Percentiles rank a stretch among this genome's conserved stretches.
Evolutionary conservation across 495 filamentous ascomycete genomes (phyloP).

Genomic region (Umbilicaria muhlenbergii): DNA sequence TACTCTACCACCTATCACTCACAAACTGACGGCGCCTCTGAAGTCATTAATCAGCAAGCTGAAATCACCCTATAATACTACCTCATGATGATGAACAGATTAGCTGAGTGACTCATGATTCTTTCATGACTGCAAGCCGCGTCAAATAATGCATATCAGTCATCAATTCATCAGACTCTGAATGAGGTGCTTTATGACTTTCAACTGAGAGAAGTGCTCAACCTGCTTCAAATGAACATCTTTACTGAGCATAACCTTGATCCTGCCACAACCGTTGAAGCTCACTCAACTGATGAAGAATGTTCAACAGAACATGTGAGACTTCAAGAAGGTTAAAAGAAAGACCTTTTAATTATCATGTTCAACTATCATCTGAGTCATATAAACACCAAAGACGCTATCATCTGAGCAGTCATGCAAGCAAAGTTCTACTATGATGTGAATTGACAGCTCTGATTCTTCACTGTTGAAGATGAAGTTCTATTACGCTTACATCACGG

Average conservation of each 20-base stretch:
- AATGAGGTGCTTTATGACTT: not conserved
- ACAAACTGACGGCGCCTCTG: conserved; percentile 8
- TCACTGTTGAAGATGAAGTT: not conserved
- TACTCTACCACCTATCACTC: conserved; percentile 7
- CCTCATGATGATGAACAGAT: too few species aligned
- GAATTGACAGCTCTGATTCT: not conserved
- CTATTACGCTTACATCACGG: not conserved
- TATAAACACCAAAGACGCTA: not conserved
- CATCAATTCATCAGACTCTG: not conserved
- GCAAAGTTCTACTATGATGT: not conserved
- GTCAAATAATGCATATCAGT: not conserved
- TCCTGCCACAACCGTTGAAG: too few species aligned
- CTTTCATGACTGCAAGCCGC: not conserved
- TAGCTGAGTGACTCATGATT: not conserved
- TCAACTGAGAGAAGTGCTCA: not conserved
- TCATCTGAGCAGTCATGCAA: not conserved
- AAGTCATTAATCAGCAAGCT: conserved; percentile 6
- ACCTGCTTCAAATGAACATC: too few species aligned
- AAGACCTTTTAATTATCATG: too few species aligned
- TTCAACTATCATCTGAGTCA: not conserved
- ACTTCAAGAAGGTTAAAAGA: too few species aligned
- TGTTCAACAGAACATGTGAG: too few species aligned
- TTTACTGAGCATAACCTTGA: too few species aligned
- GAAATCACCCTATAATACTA: not conserved
- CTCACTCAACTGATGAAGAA: too few species aligned